phyloP scores from a whole-genome alignment of 2,329 filamentous ascomycete genomes.

The Fusarium poae region DNA sequence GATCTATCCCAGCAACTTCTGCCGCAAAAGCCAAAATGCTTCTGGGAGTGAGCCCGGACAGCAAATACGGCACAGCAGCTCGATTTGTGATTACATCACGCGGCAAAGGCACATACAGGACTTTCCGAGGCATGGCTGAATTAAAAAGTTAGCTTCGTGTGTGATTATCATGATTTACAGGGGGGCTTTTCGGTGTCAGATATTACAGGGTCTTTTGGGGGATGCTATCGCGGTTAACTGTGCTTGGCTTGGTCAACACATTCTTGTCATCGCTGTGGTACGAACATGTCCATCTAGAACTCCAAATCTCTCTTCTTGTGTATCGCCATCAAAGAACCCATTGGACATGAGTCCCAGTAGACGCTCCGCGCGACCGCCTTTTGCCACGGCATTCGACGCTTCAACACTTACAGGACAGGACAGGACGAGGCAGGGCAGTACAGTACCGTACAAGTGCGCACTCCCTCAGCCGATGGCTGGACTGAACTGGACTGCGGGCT shows the following conservation, averaged over 20 bases:
- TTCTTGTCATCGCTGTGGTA: background rate
- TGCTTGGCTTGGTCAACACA: background rate
- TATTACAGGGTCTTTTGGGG: conserved; percentile 28
- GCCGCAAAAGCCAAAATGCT: conserved; percentile 8
- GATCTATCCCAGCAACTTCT: conserved; percentile 12
- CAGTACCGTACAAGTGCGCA: conserved; percentile 8
- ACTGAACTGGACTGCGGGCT: conserved; percentile 18
- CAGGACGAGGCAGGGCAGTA: background rate
- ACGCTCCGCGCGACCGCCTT: conserved; percentile 33
- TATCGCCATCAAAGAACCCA: conserved; percentile 18
- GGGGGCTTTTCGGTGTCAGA: conserved; percentile 33
- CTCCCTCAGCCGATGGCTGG: conserved; percentile 32
- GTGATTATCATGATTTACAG: conserved; percentile 26
- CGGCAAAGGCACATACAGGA: conserved; percentile 36
- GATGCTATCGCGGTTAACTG: conserved; percentile 25
- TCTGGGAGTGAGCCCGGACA: conserved; percentile 16
- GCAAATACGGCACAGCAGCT: conserved; percentile 23
- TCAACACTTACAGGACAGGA: background rate
- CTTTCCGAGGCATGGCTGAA: conserved; percentile 37
- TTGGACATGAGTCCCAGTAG: conserved; percentile 21
- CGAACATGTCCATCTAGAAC: conserved; percentile 9
- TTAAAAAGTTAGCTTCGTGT: conserved; percentile 5
- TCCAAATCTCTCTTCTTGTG: conserved; percentile 16
- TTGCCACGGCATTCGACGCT: conserved; percentile 40
- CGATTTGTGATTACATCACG: conserved; percentile 30